phyloP scores from a whole-genome alignment of 164 flowering plant genomes.

The Nymphaea thermarum region DNA sequence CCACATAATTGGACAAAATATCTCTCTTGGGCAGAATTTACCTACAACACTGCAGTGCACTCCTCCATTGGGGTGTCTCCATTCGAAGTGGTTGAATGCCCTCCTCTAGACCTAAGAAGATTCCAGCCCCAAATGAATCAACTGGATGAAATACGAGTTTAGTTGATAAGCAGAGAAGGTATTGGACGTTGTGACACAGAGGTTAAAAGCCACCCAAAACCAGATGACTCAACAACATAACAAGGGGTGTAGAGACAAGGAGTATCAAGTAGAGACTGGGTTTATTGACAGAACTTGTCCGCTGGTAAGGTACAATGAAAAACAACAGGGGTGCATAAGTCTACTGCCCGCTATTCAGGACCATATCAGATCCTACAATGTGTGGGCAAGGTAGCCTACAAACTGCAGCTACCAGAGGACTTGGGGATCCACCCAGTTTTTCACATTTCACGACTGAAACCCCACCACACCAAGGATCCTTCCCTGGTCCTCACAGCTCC shows the following conservation, averaged over 20 bases:
- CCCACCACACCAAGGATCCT: neutral
- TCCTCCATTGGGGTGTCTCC: neutral
- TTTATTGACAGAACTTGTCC: neutral
- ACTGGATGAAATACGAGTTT: neutral
- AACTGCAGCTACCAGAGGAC: neutral
- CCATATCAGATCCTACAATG: neutral
- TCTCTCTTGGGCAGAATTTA: conserved; percentile 3
- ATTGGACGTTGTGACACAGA: neutral
- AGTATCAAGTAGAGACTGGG: neutral
- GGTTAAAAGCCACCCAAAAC: neutral
- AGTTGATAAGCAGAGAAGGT: neutral
- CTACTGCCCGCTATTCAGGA: neutral
- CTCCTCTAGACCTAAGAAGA: too few species aligned
- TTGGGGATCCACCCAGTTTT: neutral
- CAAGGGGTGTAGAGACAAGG: neutral
- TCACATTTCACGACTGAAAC: neutral
- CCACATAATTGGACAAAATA: neutral
- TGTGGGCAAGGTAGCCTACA: neutral
- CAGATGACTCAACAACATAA: neutral
- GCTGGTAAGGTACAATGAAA: neutral
- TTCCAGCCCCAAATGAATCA: conserved; percentile 3
- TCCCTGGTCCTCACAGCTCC: too few species aligned
- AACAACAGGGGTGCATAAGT: neutral
- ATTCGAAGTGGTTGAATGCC: too few species aligned
- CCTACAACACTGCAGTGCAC: conserved; percentile 7